Percentiles rank a stretch among this genome's conserved stretches.
Conservation (phyloP, 2,329 filamentous ascomycete species). For the Colletotrichum melonis region DNA sequence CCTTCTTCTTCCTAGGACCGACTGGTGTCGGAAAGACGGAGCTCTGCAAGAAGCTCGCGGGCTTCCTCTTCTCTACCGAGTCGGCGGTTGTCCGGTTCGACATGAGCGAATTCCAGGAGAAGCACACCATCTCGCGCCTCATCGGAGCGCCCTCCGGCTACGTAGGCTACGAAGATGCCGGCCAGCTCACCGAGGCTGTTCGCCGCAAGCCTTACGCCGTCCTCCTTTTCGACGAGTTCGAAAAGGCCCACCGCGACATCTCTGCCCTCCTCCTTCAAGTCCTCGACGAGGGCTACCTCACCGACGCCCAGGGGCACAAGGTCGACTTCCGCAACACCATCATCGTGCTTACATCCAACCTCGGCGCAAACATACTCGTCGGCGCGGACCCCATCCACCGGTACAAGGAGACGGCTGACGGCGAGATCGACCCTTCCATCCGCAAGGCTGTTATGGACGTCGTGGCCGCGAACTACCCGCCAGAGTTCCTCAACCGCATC, state of each 20-base stretch:
- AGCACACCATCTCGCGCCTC: constrained; percentile 92
- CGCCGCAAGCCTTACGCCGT: constrained; percentile 95
- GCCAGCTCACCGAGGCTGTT: constrained; percentile 95
- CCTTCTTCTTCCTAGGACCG: constrained; percentile 97
- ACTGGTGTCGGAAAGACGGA: constrained; percentile 98
- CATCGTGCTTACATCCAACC: constrained; percentile 95
- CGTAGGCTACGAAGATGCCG: constrained; percentile 95
- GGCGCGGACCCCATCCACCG: constrained; percentile 75
- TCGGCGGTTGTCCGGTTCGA: constrained; percentile 93
- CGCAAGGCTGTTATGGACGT: constrained; percentile 90
- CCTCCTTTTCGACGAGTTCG: constrained; percentile 95
- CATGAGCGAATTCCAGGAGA: constrained; percentile 98
- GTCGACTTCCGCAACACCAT: constrained; percentile 97
- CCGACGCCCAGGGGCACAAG: constrained; percentile 94
- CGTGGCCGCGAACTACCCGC: constrained; percentile 79
- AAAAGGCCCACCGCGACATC: constrained; percentile 97
- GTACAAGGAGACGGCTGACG: constrained; percentile 70
- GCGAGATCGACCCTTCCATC: constrained; percentile 78
- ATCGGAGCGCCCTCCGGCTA: constrained; percentile 96
- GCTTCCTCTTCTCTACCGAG: constrained; percentile 93
- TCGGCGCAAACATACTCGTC: constrained; percentile 92
- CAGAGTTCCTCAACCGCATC: constrained; percentile 96
- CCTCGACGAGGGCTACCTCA: constrained; percentile 94
- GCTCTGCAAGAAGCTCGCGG: constrained; percentile 94
- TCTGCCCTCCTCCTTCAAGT: constrained; percentile 92